phyloP scores from a whole-genome alignment of 2,329 filamentous ascomycete species.

The Seiridium cupressi region DNA sequence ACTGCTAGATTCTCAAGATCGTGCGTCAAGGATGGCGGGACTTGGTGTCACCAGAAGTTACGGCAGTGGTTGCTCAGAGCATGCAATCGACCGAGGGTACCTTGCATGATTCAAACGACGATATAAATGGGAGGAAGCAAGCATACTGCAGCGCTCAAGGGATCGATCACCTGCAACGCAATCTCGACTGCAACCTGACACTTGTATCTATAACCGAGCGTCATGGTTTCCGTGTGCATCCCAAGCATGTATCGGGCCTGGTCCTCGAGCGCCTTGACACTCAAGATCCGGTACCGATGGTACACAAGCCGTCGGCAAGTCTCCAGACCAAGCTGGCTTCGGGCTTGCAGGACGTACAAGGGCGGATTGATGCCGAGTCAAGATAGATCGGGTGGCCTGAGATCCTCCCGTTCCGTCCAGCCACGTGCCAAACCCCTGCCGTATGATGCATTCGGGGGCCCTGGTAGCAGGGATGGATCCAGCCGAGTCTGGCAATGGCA shows the following conservation, averaged over 20 bases:
- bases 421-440: background rate
- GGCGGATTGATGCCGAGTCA: background rate
- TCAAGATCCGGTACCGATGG: background rate
- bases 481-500: background rate
- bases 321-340: background rate
- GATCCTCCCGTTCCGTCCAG: background rate
- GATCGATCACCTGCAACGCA: no score
- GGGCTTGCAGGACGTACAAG: no score
- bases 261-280: background rate
- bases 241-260: no score
- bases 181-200: background rate
- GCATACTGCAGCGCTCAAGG: no score
- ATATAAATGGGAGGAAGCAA: background rate
- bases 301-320: background rate
- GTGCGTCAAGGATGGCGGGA: background rate
- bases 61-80: background rate
- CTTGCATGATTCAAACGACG: background rate
- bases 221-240: no score
- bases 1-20: background rate
- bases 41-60: background rate
- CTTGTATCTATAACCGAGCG: background rate
- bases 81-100: conserved; percentile 4
- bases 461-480: background rate
- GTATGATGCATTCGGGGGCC: background rate
- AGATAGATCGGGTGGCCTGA: background rate